Conservation (phyloP, 2,329 filamentous ascomycete species). For the Aspergillus fructus region DNA sequence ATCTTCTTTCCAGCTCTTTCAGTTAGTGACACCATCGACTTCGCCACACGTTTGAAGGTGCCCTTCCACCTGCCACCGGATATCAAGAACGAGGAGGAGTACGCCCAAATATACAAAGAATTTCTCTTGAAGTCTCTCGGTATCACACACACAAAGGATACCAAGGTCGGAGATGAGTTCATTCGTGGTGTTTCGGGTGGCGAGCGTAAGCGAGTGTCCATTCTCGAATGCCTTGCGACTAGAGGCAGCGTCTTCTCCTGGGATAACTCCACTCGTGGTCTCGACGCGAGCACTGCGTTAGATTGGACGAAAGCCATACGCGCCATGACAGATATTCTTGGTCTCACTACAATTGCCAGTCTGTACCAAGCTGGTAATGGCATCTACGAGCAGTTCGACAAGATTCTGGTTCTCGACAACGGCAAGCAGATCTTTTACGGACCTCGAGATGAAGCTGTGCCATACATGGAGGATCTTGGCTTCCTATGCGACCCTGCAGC, state of each 20-base stretch:
- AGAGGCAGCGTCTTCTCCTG: slow-evolving; percentile 58
- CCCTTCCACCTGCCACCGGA: slow-evolving; percentile 68
- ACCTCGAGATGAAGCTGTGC: slow-evolving; percentile 54
- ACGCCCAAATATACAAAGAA: slow-evolving; percentile 50
- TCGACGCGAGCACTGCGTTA: slow-evolving; percentile 62
- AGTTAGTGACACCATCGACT: too few species aligned
- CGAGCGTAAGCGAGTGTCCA: slow-evolving; percentile 65
- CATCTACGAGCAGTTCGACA: slow-evolving; percentile 66
- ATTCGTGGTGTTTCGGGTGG: slow-evolving; percentile 65
- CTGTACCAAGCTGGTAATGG: slow-evolving; percentile 67
- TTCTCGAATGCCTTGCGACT: slow-evolving; percentile 60
- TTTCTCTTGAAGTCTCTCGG: slow-evolving; percentile 57
- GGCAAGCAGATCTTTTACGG: slow-evolving; percentile 67
- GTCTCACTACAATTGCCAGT: slow-evolving; percentile 58
- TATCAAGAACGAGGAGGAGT: slow-evolving; percentile 59
- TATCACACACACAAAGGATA: slow-evolving; percentile 59
- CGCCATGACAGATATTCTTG: slow-evolving; percentile 59
- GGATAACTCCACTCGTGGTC: slow-evolving; percentile 64
- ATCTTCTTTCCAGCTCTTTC: too few species aligned
- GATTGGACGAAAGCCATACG: slow-evolving; percentile 58
- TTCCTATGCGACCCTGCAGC: slow-evolving; percentile 62
- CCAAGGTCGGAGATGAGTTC: slow-evolving; percentile 64
- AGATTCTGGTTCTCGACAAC: slow-evolving; percentile 63
- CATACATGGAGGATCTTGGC: slow-evolving; percentile 64
- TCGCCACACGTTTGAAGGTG: slow-evolving; percentile 64